These are phyloP conservation scores for Tolypocladium sp. DNA, from an alignment of 2,329 filamentous ascomycete genomes.

Conservation along the genomic window DNA sequence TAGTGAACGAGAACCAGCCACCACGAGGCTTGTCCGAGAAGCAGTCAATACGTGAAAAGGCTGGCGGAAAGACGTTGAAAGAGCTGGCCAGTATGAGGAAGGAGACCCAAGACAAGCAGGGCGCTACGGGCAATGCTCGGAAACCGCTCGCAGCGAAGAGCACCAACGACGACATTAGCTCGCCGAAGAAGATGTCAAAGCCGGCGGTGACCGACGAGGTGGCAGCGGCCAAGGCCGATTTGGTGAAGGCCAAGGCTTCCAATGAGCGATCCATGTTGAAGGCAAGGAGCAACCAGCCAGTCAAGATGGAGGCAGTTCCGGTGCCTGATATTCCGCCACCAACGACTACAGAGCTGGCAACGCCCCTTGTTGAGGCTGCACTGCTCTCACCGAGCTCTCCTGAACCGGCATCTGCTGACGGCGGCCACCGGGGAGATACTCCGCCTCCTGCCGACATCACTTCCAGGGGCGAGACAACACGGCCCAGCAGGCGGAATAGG, in stretches of 20 bases:
- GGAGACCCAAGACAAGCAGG: constrained; percentile 25
- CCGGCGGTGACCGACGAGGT: constrained; percentile 23
- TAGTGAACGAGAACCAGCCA: background rate
- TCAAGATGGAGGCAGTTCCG: constrained; percentile 10
- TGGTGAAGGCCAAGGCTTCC: constrained; percentile 14
- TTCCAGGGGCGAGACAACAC: constrained; percentile 44
- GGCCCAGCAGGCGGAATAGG: constrained; percentile 59
- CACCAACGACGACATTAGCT: constrained; percentile 49
- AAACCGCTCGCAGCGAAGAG: constrained; percentile 48
- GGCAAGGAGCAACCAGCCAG: constrained; percentile 14
- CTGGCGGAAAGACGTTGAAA: constrained; percentile 34
- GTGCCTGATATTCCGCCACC: constrained; percentile 9
- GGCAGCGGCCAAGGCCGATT: constrained; percentile 28
- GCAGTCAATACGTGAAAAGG: constrained; percentile 22
- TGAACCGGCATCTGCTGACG: constrained; percentile 26
- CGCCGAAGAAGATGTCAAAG: constrained; percentile 43
- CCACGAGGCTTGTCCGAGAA: constrained; percentile 12
- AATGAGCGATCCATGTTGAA: constrained; percentile 17
- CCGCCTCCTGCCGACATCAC: constrained; percentile 52
- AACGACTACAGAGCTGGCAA: constrained; percentile 12
- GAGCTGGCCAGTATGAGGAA: constrained; percentile 32
- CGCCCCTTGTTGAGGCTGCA: constrained; percentile 26
- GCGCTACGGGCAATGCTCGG: constrained; percentile 22
- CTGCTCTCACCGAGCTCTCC: constrained; percentile 40
- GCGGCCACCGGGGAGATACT: constrained; percentile 37